Percentiles rank a stretch among this genome's conserved stretches.
Conservation (phyloP, 495 filamentous ascomycete genomes). For the Bacidia gigantensis region DNA sequence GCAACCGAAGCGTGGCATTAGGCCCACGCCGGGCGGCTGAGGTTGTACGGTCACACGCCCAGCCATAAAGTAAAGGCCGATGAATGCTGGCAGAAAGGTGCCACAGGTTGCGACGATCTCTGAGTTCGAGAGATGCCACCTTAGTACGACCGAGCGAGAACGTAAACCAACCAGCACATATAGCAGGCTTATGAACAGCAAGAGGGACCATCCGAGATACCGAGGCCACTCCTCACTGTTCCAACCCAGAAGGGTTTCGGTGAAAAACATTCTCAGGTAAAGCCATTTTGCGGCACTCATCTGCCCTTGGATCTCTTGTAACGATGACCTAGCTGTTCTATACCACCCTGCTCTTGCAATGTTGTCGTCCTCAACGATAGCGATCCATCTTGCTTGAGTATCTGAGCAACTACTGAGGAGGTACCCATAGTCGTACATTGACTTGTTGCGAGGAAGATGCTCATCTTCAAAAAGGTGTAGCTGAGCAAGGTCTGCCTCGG, state of each 20-base stretch:
- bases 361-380: conserved; percentile 41
- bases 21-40: conserved; percentile 26
- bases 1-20: conserved; percentile 40
- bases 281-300: conserved; percentile 20
- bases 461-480: conserved; percentile 17
- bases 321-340: conserved; percentile 26
- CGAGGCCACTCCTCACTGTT: conserved; percentile 35
- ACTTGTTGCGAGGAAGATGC: conserved; percentile 28
- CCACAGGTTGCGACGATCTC: conserved; percentile 11
- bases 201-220: conserved; percentile 24
- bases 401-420: conserved; percentile 31
- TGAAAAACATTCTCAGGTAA: conserved; percentile 46
- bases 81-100: conserved; percentile 22
- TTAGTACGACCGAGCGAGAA: neutral
- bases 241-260: conserved; percentile 39
- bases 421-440: conserved; percentile 36
- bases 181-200: conserved; percentile 7
- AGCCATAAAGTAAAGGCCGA: conserved; percentile 24
- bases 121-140: conserved; percentile 11
- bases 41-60: conserved; percentile 26
- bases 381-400: conserved; percentile 26
- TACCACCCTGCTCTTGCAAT: conserved; percentile 39
- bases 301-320: conserved; percentile 20
- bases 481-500: conserved; percentile 14
- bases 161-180: conserved; percentile 7